These are phyloP conservation scores for Trichoderma lentiforme DNA, from an alignment of 2,329 filamentous ascomycete genomes.

Conservation along the genomic window DNA sequence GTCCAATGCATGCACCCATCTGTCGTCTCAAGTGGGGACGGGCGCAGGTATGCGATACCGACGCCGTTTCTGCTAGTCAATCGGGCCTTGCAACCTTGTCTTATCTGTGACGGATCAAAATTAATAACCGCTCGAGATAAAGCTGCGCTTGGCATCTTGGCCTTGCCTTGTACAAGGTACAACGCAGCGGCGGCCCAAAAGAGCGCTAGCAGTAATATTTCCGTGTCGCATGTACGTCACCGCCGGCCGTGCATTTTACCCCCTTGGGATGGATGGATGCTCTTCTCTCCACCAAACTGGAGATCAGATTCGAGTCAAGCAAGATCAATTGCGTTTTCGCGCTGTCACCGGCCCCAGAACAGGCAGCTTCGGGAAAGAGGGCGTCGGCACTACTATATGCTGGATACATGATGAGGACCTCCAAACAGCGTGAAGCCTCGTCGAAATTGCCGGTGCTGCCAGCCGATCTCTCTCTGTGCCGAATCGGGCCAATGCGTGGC, in stretches of 20 bases:
- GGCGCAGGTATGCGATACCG: background rate
- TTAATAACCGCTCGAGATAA: conserved; percentile 18
- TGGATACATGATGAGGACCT: background rate
- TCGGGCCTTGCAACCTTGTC: conserved; percentile 18
- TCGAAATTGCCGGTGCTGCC: background rate
- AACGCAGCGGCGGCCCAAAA: background rate
- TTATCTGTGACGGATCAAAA: conserved; percentile 20
- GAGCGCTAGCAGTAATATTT: background rate
- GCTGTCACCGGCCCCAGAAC: background rate
- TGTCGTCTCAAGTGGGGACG: background rate
- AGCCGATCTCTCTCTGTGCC: background rate
- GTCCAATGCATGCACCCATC: conserved; percentile 1
- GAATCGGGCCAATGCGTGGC: background rate
- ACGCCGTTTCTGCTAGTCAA: conserved; percentile 17
- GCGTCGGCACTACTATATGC: background rate
- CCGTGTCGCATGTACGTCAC: conserved; percentile 8
- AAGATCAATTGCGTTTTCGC: background rate
- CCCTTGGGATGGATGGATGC: background rate
- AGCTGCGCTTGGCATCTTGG: conserved; percentile 1
- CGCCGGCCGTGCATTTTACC: background rate
- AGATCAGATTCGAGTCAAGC: background rate
- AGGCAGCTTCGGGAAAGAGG: background rate
- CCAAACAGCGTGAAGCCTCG: background rate
- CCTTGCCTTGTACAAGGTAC: background rate
- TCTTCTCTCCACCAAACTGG: background rate